Conservation (phyloP, 2,329 filamentous ascomycete species). For the Arthrobotrys entomopaga region DNA sequence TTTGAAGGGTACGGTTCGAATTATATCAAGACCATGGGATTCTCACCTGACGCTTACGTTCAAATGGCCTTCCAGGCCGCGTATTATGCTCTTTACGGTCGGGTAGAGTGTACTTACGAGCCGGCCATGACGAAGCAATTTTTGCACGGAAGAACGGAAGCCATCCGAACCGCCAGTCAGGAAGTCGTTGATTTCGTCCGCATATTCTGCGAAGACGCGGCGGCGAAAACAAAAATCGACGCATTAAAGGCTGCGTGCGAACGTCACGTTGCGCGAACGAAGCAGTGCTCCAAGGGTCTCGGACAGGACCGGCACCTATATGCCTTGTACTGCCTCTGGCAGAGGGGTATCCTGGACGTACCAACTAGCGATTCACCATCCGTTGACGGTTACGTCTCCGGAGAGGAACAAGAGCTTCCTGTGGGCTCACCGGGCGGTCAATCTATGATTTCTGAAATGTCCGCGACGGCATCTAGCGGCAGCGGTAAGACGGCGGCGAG, state of each 20-base stretch:
- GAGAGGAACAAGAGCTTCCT: conserved; percentile 61
- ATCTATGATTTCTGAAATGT: conserved; percentile 67
- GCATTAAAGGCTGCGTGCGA: conserved; percentile 84
- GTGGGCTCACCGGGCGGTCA: conserved; percentile 62
- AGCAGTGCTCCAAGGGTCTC: conserved; percentile 85
- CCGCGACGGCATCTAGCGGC: conserved; percentile 62
- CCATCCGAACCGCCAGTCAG: conserved; percentile 83
- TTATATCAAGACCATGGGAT: conserved; percentile 96
- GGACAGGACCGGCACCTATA: conserved; percentile 94
- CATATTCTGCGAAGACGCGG: conserved; percentile 93
- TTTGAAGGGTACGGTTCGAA: conserved; percentile 93
- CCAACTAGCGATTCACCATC: conserved; percentile 56
- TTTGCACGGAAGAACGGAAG: conserved; percentile 93
- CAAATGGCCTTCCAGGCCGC: conserved; percentile 99
- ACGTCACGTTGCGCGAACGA: conserved; percentile 81
- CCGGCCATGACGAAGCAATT: conserved; percentile 97
- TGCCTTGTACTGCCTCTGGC: conserved; percentile 93
- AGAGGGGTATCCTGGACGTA: conserved; percentile 79
- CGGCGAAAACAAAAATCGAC: conserved; percentile 83
- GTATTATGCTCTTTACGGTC: conserved; percentile 95
- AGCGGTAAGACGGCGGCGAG: conserved; percentile 35
- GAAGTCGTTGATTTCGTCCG: conserved; percentile 89
- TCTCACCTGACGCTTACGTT: conserved; percentile 95
- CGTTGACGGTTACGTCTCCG: conserved; percentile 64
- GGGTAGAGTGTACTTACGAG: conserved; percentile 94